Evolutionary conservation across 306 rosid species (phyloP).

Genomic region (Prinsepia uniflora): DNA sequence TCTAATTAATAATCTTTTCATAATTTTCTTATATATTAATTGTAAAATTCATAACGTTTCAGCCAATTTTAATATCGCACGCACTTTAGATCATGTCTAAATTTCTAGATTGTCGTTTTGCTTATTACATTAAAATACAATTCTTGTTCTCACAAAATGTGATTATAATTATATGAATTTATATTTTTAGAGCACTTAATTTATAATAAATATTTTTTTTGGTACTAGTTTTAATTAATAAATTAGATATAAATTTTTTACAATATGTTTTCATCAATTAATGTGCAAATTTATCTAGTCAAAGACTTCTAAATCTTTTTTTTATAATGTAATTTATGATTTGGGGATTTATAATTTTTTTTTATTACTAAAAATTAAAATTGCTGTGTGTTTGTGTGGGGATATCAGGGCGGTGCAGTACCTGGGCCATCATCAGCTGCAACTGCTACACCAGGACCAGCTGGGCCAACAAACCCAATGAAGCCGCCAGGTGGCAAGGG

Average conservation of each 20-base stretch:
- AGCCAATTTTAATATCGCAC: not conserved
- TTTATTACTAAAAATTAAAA: no score
- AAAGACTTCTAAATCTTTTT: not conserved
- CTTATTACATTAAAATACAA: not conserved
- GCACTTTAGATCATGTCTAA: not conserved
- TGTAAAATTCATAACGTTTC: not conserved
- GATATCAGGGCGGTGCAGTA: constrained; percentile 4
- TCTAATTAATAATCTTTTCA: not conserved
- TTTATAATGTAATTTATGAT: not conserved
- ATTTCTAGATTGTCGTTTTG: not conserved
- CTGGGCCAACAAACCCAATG: not conserved
- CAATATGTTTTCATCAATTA: not conserved
- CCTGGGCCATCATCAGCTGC: constrained; percentile 5
- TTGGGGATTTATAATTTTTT: not conserved
- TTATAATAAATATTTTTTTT: no score
- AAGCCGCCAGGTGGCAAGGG: no score
- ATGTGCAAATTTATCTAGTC: not conserved
- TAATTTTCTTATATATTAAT: not conserved
- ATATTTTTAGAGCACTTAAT: no score
- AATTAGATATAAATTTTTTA: no score
- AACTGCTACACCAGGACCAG: not conserved
- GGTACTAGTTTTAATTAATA: no score
- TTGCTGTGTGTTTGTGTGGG: no score
- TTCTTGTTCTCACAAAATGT: no score
- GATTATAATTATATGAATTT: no score